Percentiles rank a stretch among this genome's conserved stretches.
Conservation (phyloP, 352 stramenopile species). For the Globisporangium cederbergense region DNA sequence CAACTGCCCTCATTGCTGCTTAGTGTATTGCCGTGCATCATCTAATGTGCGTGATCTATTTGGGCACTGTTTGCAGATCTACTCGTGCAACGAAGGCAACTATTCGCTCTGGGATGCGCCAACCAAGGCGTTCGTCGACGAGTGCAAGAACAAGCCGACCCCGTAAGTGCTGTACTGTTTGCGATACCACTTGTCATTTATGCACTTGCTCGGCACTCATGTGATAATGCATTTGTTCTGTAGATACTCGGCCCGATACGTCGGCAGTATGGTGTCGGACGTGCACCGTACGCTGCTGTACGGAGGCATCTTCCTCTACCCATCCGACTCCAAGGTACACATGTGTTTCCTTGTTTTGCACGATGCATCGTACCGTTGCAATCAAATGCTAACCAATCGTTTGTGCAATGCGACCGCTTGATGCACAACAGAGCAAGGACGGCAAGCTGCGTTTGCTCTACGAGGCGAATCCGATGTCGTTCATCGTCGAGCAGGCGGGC, state of each 20-base stretch:
- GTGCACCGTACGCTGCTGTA: slow-evolving; percentile 99
- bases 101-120: slow-evolving; percentile 92
- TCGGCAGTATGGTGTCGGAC: slow-evolving; percentile 98
- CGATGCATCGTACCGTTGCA: not conserved
- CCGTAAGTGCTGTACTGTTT: slow-evolving; percentile 34
- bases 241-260: slow-evolving; percentile 93
- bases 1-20: not conserved
- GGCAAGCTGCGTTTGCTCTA: slow-evolving; percentile 98
- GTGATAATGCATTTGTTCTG: not conserved
- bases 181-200: not conserved
- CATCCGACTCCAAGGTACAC: slow-evolving; percentile 90
- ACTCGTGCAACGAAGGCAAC: slow-evolving; percentile 99
- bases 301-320: slow-evolving; percentile 98
- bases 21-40: not conserved
- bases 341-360: slow-evolving; percentile 21
- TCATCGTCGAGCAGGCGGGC: slow-evolving; percentile 97
- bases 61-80: slow-evolving; percentile 67
- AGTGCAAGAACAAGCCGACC: slow-evolving; percentile 79
- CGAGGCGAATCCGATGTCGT: slow-evolving; percentile 99
- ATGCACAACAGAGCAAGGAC: slow-evolving; percentile 40
- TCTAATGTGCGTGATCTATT: not conserved
- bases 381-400: not conserved
- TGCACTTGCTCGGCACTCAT: not conserved
- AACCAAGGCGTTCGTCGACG: slow-evolving; percentile 87
- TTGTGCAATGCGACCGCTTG: not conserved